Conservation (phyloP, 495 filamentous ascomycete species). For the Pyrenopolyporus hunteri region DNA sequence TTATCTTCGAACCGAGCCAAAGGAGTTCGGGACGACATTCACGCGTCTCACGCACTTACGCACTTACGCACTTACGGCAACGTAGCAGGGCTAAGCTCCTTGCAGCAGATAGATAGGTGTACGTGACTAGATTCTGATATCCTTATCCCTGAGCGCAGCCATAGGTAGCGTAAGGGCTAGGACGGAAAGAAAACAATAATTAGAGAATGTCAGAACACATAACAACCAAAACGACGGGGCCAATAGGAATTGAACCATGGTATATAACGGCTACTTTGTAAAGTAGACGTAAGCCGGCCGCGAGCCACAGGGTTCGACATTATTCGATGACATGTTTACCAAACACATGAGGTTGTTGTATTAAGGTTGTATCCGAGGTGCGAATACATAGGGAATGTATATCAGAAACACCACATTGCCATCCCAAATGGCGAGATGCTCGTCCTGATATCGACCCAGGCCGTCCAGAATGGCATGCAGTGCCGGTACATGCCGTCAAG, state of each 20-base stretch:
- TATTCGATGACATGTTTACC: not conserved
- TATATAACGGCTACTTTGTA: conserved; percentile 14
- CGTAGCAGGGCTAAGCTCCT: not conserved
- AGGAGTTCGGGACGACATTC: not conserved
- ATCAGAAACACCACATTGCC: not conserved
- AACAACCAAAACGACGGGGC: not conserved
- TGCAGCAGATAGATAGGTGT: not conserved
- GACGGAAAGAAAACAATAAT: too few species aligned
- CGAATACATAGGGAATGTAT: not conserved
- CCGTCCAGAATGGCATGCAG: conserved; percentile 6
- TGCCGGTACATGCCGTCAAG: conserved; percentile 22
- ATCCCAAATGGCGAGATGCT: conserved; percentile 11
- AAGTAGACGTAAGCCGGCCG: conserved; percentile 15
- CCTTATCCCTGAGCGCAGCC: not conserved
- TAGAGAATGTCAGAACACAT: too few species aligned
- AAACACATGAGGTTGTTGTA: too few species aligned
- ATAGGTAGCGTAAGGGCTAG: conserved; percentile 4
- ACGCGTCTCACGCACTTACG: not conserved
- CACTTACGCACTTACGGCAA: not conserved
- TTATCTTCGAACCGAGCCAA: not conserved
- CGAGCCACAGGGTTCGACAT: conserved; percentile 6
- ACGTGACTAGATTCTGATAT: not conserved
- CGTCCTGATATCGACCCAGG: conserved; percentile 20
- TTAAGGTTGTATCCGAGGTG: too few species aligned
- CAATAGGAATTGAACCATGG: conserved; percentile 31